Conservation (phyloP, 176 grass and related monocot species). For the Microstegium vimineum region DNA sequence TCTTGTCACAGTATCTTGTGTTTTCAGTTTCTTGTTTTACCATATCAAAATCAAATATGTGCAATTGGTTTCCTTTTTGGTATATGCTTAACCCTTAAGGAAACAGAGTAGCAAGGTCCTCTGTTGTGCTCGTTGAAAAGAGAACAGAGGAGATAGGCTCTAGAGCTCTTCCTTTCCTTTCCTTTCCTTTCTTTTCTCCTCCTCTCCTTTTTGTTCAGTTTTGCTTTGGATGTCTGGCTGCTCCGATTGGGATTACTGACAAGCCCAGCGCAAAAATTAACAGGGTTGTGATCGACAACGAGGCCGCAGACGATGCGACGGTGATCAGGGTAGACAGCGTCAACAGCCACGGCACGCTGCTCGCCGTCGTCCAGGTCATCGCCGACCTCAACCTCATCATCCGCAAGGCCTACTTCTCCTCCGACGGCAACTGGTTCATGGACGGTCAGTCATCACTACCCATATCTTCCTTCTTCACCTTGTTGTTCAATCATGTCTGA, state of each 20-base stretch:
- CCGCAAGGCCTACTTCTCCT: no score
- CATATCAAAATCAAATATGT: not conserved
- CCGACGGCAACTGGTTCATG: no score
- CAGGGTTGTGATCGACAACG: slow-evolving; percentile 92
- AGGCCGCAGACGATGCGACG: slow-evolving; percentile 57
- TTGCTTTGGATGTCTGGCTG: not conserved
- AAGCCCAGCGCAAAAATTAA: not conserved
- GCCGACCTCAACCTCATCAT: no score
- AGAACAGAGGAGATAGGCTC: not conserved
- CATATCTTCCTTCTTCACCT: not conserved
- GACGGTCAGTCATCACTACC: no score
- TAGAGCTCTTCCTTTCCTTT: no score
- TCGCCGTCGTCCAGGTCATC: no score
- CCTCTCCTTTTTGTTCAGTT: not conserved
- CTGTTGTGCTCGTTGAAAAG: no score
- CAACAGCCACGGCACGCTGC: slow-evolving; percentile 55
- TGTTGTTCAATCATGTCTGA: not conserved
- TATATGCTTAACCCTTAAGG: not conserved
- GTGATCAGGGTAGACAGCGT: slow-evolving; percentile 81
- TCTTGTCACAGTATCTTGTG: not conserved
- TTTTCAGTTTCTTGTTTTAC: not conserved
- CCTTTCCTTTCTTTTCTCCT: no score
- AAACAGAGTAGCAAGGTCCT: no score
- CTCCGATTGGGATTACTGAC: not conserved
- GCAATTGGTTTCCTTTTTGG: not conserved